A percentile compares a stretch with the other conserved stretches of the same genome.
phyloP scores from a whole-genome alignment of 495 filamentous ascomycete genomes.

The Terfezia boudieri region DNA sequence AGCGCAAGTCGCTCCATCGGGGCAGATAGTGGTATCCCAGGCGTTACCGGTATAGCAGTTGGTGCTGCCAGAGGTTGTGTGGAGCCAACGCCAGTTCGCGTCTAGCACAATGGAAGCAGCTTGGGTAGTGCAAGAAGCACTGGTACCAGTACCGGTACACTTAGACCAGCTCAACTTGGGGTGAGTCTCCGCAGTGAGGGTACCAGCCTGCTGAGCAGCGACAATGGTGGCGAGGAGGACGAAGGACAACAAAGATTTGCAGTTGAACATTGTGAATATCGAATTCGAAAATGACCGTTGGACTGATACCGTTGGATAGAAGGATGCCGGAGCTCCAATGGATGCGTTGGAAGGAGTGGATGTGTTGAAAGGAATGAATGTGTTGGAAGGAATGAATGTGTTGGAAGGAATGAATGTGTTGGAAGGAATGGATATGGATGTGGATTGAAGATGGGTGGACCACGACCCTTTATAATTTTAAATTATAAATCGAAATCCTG shows the following conservation, averaged over 20 bases:
- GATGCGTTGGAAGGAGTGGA: too few relatives aligned
- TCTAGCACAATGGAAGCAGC: conserved; percentile 37
- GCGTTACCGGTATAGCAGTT: conserved; percentile 44
- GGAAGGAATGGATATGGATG: too few relatives aligned
- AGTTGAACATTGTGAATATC: too few relatives aligned
- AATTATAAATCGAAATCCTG: too few relatives aligned
- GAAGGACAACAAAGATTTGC: background rate
- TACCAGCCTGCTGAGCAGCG: conserved; percentile 16
- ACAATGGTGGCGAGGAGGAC: conserved; percentile 11
- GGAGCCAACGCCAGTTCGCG: conserved; percentile 42
- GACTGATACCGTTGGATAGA: too few relatives aligned
- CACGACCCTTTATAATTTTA: too few relatives aligned
- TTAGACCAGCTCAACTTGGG: conserved; percentile 34
- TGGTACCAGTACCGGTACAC: conserved; percentile 26
- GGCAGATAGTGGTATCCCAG: conserved; percentile 34
- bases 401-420: too few relatives aligned
- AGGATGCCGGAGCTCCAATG: too few relatives aligned
- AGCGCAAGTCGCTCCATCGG: conserved; percentile 31
- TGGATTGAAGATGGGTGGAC: too few relatives aligned
- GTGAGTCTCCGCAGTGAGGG: conserved; percentile 25
- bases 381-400: too few relatives aligned
- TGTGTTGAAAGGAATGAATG: too few relatives aligned
- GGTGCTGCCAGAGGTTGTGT: conserved; percentile 27
- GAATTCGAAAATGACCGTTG: too few relatives aligned
- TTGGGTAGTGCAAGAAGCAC: conserved; percentile 24